These are phyloP conservation scores for Petrea volubilis DNA, from an alignment of 257 asterid genomes.

Conservation along the genomic window DNA sequence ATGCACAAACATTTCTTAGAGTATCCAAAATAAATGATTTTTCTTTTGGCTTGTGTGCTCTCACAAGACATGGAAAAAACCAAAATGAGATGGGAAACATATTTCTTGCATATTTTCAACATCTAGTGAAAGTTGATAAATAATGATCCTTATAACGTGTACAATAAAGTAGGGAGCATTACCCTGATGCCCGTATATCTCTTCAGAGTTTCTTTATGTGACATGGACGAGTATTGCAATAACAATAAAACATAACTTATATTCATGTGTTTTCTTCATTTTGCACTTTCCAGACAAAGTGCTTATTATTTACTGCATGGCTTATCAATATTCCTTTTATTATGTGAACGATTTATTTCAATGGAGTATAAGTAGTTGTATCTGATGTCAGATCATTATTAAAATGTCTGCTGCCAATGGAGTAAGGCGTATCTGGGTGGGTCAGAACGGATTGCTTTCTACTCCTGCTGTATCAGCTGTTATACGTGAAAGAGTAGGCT, in stretches of 20 bases:
- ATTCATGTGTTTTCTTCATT: not conserved
- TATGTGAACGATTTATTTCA: slow-evolving; percentile 11
- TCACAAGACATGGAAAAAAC: not conserved
- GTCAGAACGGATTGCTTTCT: slow-evolving; percentile 86
- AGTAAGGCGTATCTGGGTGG: slow-evolving; percentile 96
- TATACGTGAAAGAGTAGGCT: slow-evolving; percentile 82
- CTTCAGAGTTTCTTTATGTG: not conserved
- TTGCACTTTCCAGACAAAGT: not conserved
- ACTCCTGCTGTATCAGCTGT: slow-evolving; percentile 97
- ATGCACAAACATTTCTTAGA: not conserved
- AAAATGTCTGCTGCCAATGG: slow-evolving; percentile 98
- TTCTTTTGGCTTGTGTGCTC: no score
- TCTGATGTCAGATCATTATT: slow-evolving; percentile 67
- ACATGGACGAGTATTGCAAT: not conserved
- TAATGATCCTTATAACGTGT: no score
- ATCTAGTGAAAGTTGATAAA: not conserved
- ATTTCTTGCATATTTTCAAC: not conserved
- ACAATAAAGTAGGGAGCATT: slow-evolving; percentile 7
- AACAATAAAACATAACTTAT: not conserved
- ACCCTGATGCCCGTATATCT: not conserved
- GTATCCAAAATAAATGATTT: not conserved
- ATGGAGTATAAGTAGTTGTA: slow-evolving; percentile 11
- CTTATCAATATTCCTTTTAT: not conserved
- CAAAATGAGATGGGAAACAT: not conserved
- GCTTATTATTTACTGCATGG: not conserved